Evolutionary conservation across 2,329 filamentous ascomycete genomes (phyloP).

Genomic region (Orbilia ellipsospora): DNA sequence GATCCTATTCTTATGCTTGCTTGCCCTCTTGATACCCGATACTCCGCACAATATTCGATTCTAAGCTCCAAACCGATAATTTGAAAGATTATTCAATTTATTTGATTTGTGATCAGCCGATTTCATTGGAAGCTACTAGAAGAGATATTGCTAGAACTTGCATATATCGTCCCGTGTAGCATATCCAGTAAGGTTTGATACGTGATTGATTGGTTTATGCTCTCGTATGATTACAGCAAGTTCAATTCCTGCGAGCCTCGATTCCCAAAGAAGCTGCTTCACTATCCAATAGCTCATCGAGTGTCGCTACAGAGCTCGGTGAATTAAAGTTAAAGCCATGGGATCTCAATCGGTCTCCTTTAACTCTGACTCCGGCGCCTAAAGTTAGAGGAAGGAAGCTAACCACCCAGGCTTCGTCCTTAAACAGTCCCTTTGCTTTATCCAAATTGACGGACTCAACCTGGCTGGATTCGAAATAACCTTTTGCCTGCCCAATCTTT

Average conservation of each 20-base stretch:
- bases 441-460: conserved; percentile 21
- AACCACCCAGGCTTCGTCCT: conserved; percentile 1
- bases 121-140: no score
- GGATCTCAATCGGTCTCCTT: conserved; percentile 6
- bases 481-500: conserved; percentile 24
- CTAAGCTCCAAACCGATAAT: no score
- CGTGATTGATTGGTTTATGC: no score
- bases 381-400: conserved; percentile 11
- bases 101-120: no score
- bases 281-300: conserved; percentile 22
- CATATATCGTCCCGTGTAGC: no score
- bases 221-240: no score
- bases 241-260: not conserved
- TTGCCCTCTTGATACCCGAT: no score
- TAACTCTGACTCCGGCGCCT: conserved; percentile 13
- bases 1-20: no score
- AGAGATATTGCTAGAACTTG: no score
- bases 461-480: conserved; percentile 14
- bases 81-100: no score
- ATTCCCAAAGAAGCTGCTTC: conserved; percentile 18
- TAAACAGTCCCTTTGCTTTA: conserved; percentile 4
- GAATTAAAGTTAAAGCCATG: conserved; percentile 1
- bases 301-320: conserved; percentile 12
- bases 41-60: no score
- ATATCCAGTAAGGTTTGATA: no score